Base-by-base conservation (phyloP, 495 filamentous ascomycete genomes). In the Haplographium delicatum region DNA sequence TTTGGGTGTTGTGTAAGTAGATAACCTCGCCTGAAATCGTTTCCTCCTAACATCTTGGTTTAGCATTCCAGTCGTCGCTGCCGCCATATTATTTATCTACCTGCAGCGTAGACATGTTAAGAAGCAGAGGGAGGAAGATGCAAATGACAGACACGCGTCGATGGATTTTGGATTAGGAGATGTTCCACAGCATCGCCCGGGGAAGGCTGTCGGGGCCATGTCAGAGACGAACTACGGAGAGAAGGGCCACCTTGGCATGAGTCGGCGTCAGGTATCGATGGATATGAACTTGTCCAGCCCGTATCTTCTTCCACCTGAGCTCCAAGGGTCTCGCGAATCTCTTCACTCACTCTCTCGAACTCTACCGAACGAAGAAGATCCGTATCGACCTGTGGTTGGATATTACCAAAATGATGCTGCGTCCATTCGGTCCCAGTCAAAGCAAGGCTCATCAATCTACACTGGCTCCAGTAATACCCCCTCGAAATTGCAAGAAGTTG, bases 101-200 rank as follows among this genome's bases (percentile, higher is more conserved):
- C 73, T 98, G 25, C 89, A 95, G 59, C 80, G 86, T 11, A 75
- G 86, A 62, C 84, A 87, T 58, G 70, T 86, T 13, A 78, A 79
- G 57, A 91, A 79, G 56, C 78, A 90, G 51, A 73, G 75, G 51
- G 70, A 70, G 33, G 93, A 98, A 71, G 93, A 98, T 65, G 73
- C 75, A 25, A 80, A 86, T 52, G 91, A 96, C 63, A 86, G 88
- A 57, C 87, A 94, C 65, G 94, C 85, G 61, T 95, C 89, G 2
- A 78, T 97, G 62, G 93, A 98, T 65, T 98, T 97, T 64, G 93
- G 93, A 24, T 67, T 96, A 65, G 87, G 79, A 9, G 73, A 72
- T 4, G 57, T 62, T 16, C 22, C 60, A 23, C 55, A 47, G 19
- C 33, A 58, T n/a, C 65, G 52, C 41, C 66, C 68, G 28, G 71